A percentile compares a stretch with the other conserved stretches of the same genome.
Evolutionary conservation across 2,329 filamentous ascomycete genomes (phyloP).

Genomic region (Fusarium metavorans): DNA sequence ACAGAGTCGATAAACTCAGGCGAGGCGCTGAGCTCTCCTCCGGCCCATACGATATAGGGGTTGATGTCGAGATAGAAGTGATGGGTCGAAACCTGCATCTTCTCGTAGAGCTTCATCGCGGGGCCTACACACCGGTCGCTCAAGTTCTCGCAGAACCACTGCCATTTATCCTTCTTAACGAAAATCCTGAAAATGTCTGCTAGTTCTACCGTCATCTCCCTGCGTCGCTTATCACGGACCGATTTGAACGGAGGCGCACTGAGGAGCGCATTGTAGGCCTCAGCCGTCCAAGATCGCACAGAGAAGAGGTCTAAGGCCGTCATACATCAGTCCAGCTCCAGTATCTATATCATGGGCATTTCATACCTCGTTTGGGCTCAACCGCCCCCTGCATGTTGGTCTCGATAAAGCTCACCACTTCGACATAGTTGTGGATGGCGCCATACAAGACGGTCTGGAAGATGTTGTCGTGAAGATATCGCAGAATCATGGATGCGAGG

Average conservation of each 20-base stretch:
- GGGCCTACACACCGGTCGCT: conserved; percentile 49
- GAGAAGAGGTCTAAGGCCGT: conserved; percentile 49
- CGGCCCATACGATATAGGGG: conserved; percentile 44
- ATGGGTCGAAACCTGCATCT: conserved; percentile 53
- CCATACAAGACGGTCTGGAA: conserved; percentile 51
- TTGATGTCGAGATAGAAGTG: conserved; percentile 53
- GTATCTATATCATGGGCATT: not conserved
- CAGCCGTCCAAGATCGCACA: conserved; percentile 53
- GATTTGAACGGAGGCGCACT: conserved; percentile 46
- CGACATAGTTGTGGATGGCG: conserved; percentile 34
- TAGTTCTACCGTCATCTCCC: conserved; percentile 47
- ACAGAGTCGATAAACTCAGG: conserved; percentile 50
- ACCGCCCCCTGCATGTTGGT: conserved; percentile 50
- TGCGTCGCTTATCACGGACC: conserved; percentile 39
- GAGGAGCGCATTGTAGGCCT: conserved; percentile 52
- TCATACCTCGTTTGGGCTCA: conserved; percentile 53
- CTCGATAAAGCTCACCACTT: conserved; percentile 50
- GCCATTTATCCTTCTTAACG: conserved; percentile 40
- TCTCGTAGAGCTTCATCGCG: conserved; percentile 54
- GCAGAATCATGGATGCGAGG: conserved; percentile 50
- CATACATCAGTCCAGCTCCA: not conserved
- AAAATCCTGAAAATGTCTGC: conserved; percentile 46
- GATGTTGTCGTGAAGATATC: conserved; percentile 51
- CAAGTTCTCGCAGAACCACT: conserved; percentile 39
- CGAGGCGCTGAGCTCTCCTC: conserved; percentile 40